Evolutionary conservation across 2,329 filamentous ascomycete genomes (phyloP), one percentile per base, ranked within the genome.

Genomic region (Colletotrichum australisinense): DNA sequence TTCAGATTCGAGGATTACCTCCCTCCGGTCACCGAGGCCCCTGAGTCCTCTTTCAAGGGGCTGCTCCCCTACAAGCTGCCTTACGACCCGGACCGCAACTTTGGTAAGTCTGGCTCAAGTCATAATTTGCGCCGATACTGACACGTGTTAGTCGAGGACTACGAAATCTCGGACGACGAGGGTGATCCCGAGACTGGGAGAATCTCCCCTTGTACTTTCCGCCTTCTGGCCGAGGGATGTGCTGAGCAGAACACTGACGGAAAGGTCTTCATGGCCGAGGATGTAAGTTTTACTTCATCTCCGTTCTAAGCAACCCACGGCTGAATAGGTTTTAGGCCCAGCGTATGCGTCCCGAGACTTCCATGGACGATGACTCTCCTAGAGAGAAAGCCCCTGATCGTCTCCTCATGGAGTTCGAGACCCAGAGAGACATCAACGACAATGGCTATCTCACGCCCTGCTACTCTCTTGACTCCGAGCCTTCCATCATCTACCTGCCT

Each of bases 201-300:
- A 1, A 83, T 88, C 32, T 83, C 82, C 0, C 84, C 85, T 1
- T 83, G 80, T 71, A 86, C 82, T 0, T 88, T 87, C 69, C 78
- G 81, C 14, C 75, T 79, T 1, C 83, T 81, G 79, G 76, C 83
- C 38, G 75, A 83, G 69, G 84, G 83, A 63, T 79, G 79, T 49
- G 73, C 79, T 73, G 77, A 80, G 67, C 80, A 78, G 78, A 78
- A 83, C 19, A 42, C 74, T 64, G n/a, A 73, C 49, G 67, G 60
- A 5, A 58, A 67, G 63, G 30, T 72, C 52, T 59, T 76, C 30
- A 55, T 76, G 28, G 76, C 77, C 38, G 76, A 70, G 9, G 75
- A 78, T 56, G 77, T 77, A 73, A 74, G 69, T 49, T 14, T n/a
- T 5, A 4, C 11, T 38, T n/a, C 9, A n/a, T 26, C 22, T 4